Base-by-base conservation (phyloP, 768 basidiomycete species). In the Tricholomella constricta region DNA sequence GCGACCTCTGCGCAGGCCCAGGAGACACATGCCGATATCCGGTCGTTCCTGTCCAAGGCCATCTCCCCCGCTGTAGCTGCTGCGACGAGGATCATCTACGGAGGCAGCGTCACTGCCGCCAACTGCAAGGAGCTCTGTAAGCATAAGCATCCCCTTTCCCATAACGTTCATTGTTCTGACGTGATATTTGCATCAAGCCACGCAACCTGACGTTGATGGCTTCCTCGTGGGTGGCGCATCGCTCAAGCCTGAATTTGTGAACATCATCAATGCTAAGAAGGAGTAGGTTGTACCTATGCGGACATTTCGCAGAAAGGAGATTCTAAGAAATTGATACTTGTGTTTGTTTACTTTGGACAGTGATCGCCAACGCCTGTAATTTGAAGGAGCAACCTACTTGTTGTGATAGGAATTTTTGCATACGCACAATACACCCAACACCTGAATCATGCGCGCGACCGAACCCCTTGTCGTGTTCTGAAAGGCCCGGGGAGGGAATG, bases 161-260 rank as follows among this genome's bases (percentile, higher is more conserved):
- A n/a, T n/a, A n/a, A n/a, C n/a, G n/a, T n/a, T n/a, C n/a, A n/a
- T n/a, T n/a, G n/a, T n/a, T n/a, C n/a, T n/a, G n/a, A n/a, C n/a
- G n/a, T 51, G 38, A 62, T 27, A 19, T 25, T 12, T 55, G 45
- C 38, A 59, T 45, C 60, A 96, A n/a, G 94, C 86, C 25, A 69
- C 69, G 7, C 86, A 89, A 63, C 75, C 76, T 10, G 96, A 98
- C 66, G 87, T 98, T 41, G 96, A 98, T 69, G 96, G 96, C 8
- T 98, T 98, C 88, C 86, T 98, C 59, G 96, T 98, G 34, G 96
- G 95, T 22, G 95, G 96, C 22, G 96, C 96, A 29, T 98, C 95
- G 14, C 82, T 99, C 72, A 99, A 98, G 77, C 94, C 95, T 35
- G 95, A 98, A 72, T 97, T 98, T 63, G 84, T 89, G 42, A 78